phyloP scores from a whole-genome alignment of 1,284 basidiomycete species.

The Austroboletus novae-zelandiae region DNA sequence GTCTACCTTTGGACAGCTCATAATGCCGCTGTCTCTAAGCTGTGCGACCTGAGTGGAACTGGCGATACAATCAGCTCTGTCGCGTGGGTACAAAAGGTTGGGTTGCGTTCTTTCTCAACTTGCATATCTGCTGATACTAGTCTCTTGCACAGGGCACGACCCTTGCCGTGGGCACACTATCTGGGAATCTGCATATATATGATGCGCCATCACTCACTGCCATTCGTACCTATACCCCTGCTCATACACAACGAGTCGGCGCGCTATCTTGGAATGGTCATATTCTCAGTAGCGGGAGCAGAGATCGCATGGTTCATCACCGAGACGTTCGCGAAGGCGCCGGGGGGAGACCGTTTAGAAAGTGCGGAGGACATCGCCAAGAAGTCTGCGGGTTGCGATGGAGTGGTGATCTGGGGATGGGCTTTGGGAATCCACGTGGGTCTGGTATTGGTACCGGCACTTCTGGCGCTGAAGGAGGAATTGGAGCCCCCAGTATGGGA shows the following conservation, averaged over 20 bases:
- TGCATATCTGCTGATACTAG: not conserved
- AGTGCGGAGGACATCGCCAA: conserved; percentile 84
- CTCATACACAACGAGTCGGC: conserved; percentile 88
- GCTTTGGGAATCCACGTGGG: conserved; percentile 27
- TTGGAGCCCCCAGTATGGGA: conserved; percentile 22
- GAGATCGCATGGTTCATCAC: conserved; percentile 89
- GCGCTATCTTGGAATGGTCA: conserved; percentile 93
- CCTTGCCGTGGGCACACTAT: conserved; percentile 89
- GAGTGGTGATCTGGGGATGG: conserved; percentile 49
- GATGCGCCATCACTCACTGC: conserved; percentile 82
- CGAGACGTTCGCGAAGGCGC: conserved; percentile 83
- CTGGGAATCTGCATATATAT: conserved; percentile 90
- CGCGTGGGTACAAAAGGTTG: conserved; percentile 89
- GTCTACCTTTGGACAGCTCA: conserved; percentile 98
- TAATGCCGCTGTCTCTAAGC: conserved; percentile 87
- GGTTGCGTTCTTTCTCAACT: conserved; percentile 23
- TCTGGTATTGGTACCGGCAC: conserved; percentile 8
- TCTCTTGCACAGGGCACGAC: conserved; percentile 63
- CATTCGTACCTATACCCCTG: conserved; percentile 84
- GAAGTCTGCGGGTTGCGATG: conserved; percentile 97
- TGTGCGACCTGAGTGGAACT: conserved; percentile 74
- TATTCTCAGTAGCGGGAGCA: conserved; percentile 87
- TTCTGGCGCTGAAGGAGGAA: conserved; percentile 17
- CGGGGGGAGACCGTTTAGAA: conserved; percentile 66
- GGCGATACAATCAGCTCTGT: conserved; percentile 80